Base-by-base conservation (phyloP, 306 rosid species). In the Sicyos edulis region DNA sequence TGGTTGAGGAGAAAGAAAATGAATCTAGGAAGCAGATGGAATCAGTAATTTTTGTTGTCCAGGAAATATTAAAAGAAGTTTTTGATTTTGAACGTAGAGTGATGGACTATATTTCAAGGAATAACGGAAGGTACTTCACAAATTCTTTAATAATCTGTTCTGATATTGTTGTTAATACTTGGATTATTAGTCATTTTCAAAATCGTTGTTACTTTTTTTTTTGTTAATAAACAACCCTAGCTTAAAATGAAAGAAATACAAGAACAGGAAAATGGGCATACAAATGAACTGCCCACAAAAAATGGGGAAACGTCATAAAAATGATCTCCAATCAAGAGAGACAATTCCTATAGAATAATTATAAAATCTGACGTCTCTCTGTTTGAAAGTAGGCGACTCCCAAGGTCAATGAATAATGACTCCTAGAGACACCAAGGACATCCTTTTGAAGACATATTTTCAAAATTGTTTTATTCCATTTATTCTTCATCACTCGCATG, bases 81-180 rank as follows among this genome's bases (percentile, higher is more conserved):
- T 57, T 51, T 53, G 84, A 74, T 78, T 88, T 91, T 74, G 97
- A 91, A 82, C 73, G 72, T 75, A 76, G 72, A 80, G 89, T 87
- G 21, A 82, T 81, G 9, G 79, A 80, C 80, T 83, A 82, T 78
- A 80, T 95, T 64, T 91, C 87, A 64, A 79, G 79, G 83, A 86
- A 83, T 68, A 73, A 79, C 71, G 77, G 55, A 71, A 95, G 99
- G 99, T 95, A 91, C 83, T 79, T 76, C 32, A n/a, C 58, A 66
- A 59, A 57, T 59, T 70, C 34, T 78, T 24, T 7, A 54, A 50
- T 55, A 13, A 11, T 65, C 22, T 15, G 3, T 51, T 65, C 49
- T 52, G 66, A 40, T 16, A 47, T 69, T 42, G 32, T 75, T 60
- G 29, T 40, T 50, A 57, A 4, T 17, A 54, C 64, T 13, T 8